Base-by-base conservation (phyloP, 2,329 filamentous ascomycete genomes). In the Beauveria brongniartii region DNA sequence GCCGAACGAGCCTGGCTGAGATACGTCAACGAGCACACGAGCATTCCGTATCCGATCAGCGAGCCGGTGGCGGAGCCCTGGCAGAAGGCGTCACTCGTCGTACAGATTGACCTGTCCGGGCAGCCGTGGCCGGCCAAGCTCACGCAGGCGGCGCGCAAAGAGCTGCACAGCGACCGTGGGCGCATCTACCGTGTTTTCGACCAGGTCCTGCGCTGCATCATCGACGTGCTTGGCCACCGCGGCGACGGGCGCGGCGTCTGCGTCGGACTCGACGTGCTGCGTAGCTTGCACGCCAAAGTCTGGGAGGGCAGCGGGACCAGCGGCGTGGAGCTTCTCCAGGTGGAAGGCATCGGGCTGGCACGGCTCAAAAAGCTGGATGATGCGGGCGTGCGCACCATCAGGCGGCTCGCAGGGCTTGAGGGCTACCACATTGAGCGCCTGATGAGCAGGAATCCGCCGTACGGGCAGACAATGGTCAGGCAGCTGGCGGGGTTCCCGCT, bases 251-350 rank as follows among this genome's bases (percentile, higher is more conserved):
- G 85, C 5, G 82, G 88, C 2, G 80, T 85, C 1, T 82, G 82
- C 30, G 85, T 86, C 63, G 88, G 88, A 6, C 80, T 97, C 1
- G 89, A 93, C 68, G 80, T 97, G 6, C 82, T 88, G 53, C 82
- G 93, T 61, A 91, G 90, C 65, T 75, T 97, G 56, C 82, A 84
- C 24, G 89, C 92, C 2, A 83, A 82, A 1, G 78, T 80, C 1
- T 96, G 92, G 94, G 94, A 99, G 68, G 86, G 89, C 40, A 89
- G 86, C 2, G 86, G 89, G 18, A 20, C 9, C 40, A 89, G 86
- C 2, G 84, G 90, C 0, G 79, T 88, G 24, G 90, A 97, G 66
- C 82, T 99, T 68, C 88, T 89, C 63, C 93, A 97, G 71, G 81
- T 99, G 1, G 85, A 90, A 0, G 83, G 86, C 3, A 83, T 97